Base-by-base conservation (phyloP, 2,329 filamentous ascomycete species). In the Onygena corvina region DNA sequence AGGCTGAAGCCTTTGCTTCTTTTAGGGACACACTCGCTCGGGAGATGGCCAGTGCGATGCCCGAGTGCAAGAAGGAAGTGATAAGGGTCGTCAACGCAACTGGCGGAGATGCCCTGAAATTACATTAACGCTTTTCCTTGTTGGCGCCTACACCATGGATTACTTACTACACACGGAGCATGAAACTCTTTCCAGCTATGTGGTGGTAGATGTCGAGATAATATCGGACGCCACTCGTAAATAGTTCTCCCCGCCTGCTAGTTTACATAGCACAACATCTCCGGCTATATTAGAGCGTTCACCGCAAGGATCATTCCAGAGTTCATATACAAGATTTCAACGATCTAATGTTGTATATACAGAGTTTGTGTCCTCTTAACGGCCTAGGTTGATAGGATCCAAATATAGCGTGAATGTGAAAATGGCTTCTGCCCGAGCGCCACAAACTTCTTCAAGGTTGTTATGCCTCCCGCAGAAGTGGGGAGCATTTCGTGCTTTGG, bases 1-100 rank as follows among this genome's bases (percentile, higher is more conserved):
- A 77, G 57, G 70, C 69, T 50, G 72, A 79, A 57, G 79, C 77
- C 1, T 81, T 79, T 62, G 71, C 70, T 8, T 63, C 68, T 38
- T 77, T 82, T 53, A 70, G 76, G 51, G 75, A 81, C 60, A 71
- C 79, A 34, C 64, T 81, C 53, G 78, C 75, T 2, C 63, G 70
- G 55, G 76, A 79, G 61, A 75, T 81, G 61, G 71, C 71, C 50
- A 70, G 70, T 49, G 76, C 71, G 4, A 76, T 80, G 59, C 77
- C 77, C 2, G 77, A 78, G 45, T 70, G 77, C 57, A 65, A 65
- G 47, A 67, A 66, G 27, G 76, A 80, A 54, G 72, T 80, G 4
- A 67, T 68, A 53, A 66, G 66, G 47, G 69, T 77, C 8, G 63
- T 79, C 40, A 63, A 67, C 53, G 67, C 63, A 42, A 65, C 60